A percentile compares a stretch with the other conserved stretches of the same genome.
Conservation (phyloP, 345 rosid species). For the Pseudoturritis turrita region DNA sequence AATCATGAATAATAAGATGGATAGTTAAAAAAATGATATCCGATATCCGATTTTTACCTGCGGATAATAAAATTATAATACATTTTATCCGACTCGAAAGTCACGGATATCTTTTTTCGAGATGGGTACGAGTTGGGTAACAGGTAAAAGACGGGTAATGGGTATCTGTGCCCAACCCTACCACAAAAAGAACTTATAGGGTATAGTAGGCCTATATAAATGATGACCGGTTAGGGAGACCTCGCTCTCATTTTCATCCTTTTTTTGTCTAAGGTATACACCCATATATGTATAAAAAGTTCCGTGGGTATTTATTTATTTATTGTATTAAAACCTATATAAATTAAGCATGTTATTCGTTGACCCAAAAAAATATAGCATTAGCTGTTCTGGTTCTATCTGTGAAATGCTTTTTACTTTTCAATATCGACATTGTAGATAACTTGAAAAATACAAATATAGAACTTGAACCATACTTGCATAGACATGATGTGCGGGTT, state of each 20-base stretch:
- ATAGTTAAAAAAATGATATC: too few relatives aligned
- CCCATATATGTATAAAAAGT: neutral
- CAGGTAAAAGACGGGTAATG: too few relatives aligned
- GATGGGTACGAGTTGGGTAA: too few relatives aligned
- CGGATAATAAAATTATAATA: too few relatives aligned
- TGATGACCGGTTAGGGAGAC: conserved; percentile 53
- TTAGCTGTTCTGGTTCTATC: neutral
- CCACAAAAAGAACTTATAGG: too few relatives aligned
- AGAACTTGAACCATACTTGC: neutral
- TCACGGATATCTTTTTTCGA: too few relatives aligned
- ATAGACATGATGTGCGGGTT: neutral
- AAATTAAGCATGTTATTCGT: neutral
- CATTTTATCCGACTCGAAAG: too few relatives aligned
- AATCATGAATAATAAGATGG: too few relatives aligned
- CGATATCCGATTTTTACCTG: too few relatives aligned
- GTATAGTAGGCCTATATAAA: neutral
- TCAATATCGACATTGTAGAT: neutral
- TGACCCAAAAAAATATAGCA: too few relatives aligned
- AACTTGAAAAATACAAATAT: neutral
- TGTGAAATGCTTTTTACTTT: neutral
- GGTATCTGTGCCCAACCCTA: too few relatives aligned
- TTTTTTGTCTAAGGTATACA: neutral
- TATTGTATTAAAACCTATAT: neutral
- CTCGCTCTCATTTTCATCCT: neutral
- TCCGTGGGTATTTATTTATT: neutral